Evolutionary conservation across 306 rosid genomes (phyloP), one percentile per base, ranked within the genome.

Genomic region (Rosa rugosa): DNA sequence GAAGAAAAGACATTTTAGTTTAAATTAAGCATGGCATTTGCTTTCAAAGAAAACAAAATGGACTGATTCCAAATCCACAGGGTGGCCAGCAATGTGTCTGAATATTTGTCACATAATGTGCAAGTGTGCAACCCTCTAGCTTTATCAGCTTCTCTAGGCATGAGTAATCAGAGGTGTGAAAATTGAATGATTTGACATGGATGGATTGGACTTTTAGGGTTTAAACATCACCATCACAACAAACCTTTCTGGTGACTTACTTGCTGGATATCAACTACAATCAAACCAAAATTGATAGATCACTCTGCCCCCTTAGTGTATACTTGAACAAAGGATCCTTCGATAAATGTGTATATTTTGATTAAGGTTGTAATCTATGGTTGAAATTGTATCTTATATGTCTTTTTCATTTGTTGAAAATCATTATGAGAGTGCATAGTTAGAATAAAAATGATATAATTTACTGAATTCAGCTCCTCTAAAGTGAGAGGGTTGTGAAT

Each of bases 11-110:
- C 41, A 71, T 71, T 4, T 46, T 14, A 5, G 16, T 70, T 13
- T 70, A 47, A 7, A 23, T 70, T 46, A 25, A 44, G 14, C 38
- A 46, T 6, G 23, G 57, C 6, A 46, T 8, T 71, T 27, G 23
- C 42, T 22, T 46, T 71, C 75, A 71, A 16, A 71, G 38, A 46
- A 16, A 71, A 74, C 68, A 41, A 74, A 74, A 41, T 12, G 54
- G 53, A 57, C 17, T 56, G 54, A 74, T 74, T 74, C 78, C 12
- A 22, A 23, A 8, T 41, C 54, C 69, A 56, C 2, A 14, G 3
- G 41, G 18, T 41, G 54, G 34, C 69, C 77, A 71, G n/a, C 18
- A 41, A 74, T 41, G 27, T 41, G 41, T 56, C 68, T 57, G 16
- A 56, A 73, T 54, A 38, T 22, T 22, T 57, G 42, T 57, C 47